Percentiles rank a stretch among this genome's conserved stretches.
Evolutionary conservation across 78 protist species (phyloP).

Genomic region (Cavenderia fasciculata): DNA sequence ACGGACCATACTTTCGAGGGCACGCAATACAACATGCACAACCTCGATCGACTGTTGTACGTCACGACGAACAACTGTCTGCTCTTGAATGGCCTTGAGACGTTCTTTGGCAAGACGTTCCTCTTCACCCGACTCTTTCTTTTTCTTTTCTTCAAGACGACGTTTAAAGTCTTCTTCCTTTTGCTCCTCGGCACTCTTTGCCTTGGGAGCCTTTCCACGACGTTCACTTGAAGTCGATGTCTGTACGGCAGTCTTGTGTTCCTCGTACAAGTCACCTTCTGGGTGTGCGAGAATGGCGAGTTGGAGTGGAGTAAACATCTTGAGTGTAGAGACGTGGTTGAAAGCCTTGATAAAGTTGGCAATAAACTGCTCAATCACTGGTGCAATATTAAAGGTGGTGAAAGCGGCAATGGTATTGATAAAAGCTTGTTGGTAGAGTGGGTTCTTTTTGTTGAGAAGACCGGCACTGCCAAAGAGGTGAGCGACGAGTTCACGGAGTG

Average conservation of each 20-base stretch:
- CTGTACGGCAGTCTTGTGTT: background rate
- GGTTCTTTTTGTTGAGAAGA: background rate
- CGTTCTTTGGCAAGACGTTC: constrained; percentile 53
- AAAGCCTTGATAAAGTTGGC: background rate
- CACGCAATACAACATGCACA: background rate
- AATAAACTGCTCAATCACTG: constrained; percentile 6
- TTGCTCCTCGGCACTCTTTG: constrained; percentile 46
- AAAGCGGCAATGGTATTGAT: background rate
- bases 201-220: constrained; percentile 14
- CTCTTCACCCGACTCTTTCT: constrained; percentile 48
- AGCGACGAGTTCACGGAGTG: background rate
- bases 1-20: background rate
- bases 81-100: constrained; percentile 25
- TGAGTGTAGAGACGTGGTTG: background rate
- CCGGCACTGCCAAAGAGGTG: constrained; percentile 22
- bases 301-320: constrained; percentile 16
- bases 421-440: constrained; percentile 27
- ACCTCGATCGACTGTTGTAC: background rate
- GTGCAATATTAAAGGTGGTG: background rate
- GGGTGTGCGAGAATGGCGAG: constrained; percentile 15
- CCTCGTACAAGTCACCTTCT: constrained; percentile 12
- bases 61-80: constrained; percentile 35
- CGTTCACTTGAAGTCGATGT: constrained; percentile 15
- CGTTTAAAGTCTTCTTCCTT: constrained; percentile 36
- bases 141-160: constrained; percentile 42